These are phyloP conservation scores for Boeremia exigua DNA, from an alignment of 2,329 filamentous ascomycete genomes.

Conservation along the genomic window DNA sequence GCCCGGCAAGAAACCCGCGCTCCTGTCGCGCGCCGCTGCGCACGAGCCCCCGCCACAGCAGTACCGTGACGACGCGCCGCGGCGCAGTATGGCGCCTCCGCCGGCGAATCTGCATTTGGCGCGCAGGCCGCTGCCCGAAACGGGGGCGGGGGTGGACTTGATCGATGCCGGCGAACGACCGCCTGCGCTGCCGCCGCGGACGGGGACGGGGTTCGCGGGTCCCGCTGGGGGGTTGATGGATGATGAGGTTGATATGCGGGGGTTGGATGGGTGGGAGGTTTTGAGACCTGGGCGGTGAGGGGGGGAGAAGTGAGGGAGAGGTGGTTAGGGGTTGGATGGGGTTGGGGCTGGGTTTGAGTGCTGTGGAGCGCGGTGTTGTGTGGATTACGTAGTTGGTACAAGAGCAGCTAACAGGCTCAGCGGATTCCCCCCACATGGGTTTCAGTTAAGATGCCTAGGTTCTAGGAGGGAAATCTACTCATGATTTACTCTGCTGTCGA, in stretches of 20 bases:
- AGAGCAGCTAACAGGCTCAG: too few species aligned
- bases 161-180: constrained; percentile 27
- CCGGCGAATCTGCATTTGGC: constrained; percentile 13
- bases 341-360: too few species aligned
- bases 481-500: too few species aligned
- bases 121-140: constrained; percentile 22
- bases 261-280: constrained; percentile 49
- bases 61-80: constrained; percentile 27
- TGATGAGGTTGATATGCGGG: constrained; percentile 42
- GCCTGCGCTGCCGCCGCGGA: constrained; percentile 43
- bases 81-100: constrained; percentile 37
- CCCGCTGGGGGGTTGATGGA: constrained; percentile 42
- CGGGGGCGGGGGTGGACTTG: constrained; percentile 7
- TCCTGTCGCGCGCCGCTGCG: constrained; percentile 19
- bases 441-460: too few species aligned
- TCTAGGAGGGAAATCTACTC: too few species aligned
- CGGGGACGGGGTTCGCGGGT: constrained; percentile 33
- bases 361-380: too few species aligned
- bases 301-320: too few species aligned
- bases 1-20: constrained; percentile 42
- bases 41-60: constrained; percentile 18
- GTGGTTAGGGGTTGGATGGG: too few species aligned
- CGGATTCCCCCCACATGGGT: too few species aligned
- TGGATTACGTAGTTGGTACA: too few species aligned
- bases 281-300: constrained; percentile 32